Evolutionary conservation across 371 early-diverging fungal genomes (phyloP).

Genomic region (Actinomortierella wolfii): DNA sequence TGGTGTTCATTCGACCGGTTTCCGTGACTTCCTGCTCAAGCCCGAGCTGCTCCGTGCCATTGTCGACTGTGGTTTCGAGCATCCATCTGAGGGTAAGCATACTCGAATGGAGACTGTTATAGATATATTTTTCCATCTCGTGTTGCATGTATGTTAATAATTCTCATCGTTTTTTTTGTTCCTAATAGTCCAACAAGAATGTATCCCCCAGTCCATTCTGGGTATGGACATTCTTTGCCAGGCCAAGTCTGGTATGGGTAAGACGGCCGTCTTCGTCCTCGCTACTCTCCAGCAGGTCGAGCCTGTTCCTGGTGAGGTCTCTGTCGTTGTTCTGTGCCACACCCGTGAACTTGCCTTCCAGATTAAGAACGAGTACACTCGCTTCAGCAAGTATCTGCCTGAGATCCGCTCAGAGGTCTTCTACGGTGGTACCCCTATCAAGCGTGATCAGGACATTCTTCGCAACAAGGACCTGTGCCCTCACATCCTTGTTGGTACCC

Average conservation of each 20-base stretch:
- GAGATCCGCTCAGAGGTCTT: constrained; percentile 92
- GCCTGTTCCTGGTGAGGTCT: constrained; percentile 76
- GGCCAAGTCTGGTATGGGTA: constrained; percentile 99
- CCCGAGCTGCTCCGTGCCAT: constrained; percentile 95
- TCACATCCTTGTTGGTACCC: constrained; percentile 98
- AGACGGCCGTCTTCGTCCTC: constrained; percentile 98
- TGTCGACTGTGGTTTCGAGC: constrained; percentile 98
- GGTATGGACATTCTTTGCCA: constrained; percentile 98
- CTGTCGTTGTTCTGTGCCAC: constrained; percentile 94
- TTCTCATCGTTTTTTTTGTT: neutral
- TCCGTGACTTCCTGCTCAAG: constrained; percentile 97
- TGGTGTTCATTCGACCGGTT: constrained; percentile 97
- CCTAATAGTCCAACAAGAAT: constrained; percentile 93
- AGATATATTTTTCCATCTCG: neutral
- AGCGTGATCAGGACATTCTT: constrained; percentile 82
- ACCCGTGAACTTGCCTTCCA: constrained; percentile 98
- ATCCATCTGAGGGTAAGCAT: constrained; percentile 91
- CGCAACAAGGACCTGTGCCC: constrained; percentile 83
- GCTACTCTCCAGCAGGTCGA: constrained; percentile 97
- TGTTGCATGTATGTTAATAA: neutral
- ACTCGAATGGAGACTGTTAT: neutral
- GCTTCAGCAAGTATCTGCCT: constrained; percentile 96
- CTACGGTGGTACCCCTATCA: constrained; percentile 87
- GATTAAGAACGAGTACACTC: constrained; percentile 93
- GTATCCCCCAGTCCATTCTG: constrained; percentile 96